phyloP scores from a whole-genome alignment of 495 filamentous ascomycete species.

The Penicillium coprophilum region DNA sequence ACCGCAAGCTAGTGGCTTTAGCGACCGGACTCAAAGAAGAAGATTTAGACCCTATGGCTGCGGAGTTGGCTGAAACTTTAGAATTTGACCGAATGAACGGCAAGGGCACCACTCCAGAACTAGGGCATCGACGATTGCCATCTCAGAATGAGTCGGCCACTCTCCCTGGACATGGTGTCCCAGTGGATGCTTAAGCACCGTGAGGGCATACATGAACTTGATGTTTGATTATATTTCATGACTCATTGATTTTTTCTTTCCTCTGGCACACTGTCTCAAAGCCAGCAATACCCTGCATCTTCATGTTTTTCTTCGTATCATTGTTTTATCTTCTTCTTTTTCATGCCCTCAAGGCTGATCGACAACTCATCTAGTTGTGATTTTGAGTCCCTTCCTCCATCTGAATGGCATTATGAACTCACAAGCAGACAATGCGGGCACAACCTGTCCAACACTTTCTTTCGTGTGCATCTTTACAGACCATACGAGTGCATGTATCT shows the following conservation, averaged over 20 bases:
- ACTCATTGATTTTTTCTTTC: slow-evolving; percentile 35
- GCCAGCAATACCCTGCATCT: slow-evolving; percentile 28
- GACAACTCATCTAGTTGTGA: background rate
- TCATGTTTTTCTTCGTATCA: slow-evolving; percentile 18
- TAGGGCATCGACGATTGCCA: slow-evolving; percentile 20
- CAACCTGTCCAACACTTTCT: background rate
- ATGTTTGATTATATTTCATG: slow-evolving; percentile 26
- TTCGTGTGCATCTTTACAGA: slow-evolving; percentile 1
- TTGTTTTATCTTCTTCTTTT: background rate
- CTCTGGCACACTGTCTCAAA: slow-evolving; percentile 25
- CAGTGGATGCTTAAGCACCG: slow-evolving; percentile 37
- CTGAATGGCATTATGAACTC: background rate
- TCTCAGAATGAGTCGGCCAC: slow-evolving; percentile 28
- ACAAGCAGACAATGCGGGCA: background rate
- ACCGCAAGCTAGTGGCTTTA: slow-evolving; percentile 52
- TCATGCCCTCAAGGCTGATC: background rate
- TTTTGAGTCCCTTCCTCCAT: background rate
- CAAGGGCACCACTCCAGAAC: slow-evolving; percentile 36
- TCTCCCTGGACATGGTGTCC: slow-evolving; percentile 30
- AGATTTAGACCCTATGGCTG: slow-evolving; percentile 50
- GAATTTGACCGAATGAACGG: slow-evolving; percentile 49
- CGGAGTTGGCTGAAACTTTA: slow-evolving; percentile 46
- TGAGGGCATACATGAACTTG: background rate
- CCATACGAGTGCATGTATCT: background rate
- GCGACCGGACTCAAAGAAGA: slow-evolving; percentile 52